phyloP scores from a whole-genome alignment of 208 protist species.

The Paratrypanosoma confusum region DNA sequence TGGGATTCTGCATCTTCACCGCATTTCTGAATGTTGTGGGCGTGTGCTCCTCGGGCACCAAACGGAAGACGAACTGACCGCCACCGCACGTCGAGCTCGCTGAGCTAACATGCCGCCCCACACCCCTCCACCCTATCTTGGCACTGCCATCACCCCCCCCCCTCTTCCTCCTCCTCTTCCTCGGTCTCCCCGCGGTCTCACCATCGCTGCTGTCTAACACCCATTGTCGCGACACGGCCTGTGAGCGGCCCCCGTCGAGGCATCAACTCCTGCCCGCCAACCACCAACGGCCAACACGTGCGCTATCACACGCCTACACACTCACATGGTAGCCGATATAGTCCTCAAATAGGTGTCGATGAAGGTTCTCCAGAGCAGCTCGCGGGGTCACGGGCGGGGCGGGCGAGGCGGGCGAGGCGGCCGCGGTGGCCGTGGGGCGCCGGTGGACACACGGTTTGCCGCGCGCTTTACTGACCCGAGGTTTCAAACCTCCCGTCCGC shows the following conservation, averaged over 20 bases:
- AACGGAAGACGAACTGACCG: slow-evolving; percentile 1
- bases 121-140: neutral
- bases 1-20: slow-evolving; percentile 6
- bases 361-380: too few relatives aligned
- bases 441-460: slow-evolving; percentile 57
- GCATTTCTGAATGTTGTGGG: neutral
- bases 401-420: slow-evolving; percentile 16
- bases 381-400: slow-evolving; percentile 5
- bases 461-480: slow-evolving; percentile 82
- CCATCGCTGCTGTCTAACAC: too few relatives aligned
- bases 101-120: neutral
- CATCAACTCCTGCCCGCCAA: too few relatives aligned
- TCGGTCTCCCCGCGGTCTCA: neutral
- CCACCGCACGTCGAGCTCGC: neutral
- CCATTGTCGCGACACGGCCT: too few relatives aligned
- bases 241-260: too few relatives aligned
- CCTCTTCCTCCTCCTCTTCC: neutral
- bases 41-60: neutral
- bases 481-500: slow-evolving; percentile 45
- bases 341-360: too few relatives aligned
- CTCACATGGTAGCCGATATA: too few relatives aligned
- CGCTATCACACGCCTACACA: too few relatives aligned
- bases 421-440: slow-evolving; percentile 14
- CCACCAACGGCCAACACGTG: too few relatives aligned
- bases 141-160: neutral